phyloP scores from a whole-genome alignment of 805 yeast species.

The Wickerhamiella spandovensis region DNA sequence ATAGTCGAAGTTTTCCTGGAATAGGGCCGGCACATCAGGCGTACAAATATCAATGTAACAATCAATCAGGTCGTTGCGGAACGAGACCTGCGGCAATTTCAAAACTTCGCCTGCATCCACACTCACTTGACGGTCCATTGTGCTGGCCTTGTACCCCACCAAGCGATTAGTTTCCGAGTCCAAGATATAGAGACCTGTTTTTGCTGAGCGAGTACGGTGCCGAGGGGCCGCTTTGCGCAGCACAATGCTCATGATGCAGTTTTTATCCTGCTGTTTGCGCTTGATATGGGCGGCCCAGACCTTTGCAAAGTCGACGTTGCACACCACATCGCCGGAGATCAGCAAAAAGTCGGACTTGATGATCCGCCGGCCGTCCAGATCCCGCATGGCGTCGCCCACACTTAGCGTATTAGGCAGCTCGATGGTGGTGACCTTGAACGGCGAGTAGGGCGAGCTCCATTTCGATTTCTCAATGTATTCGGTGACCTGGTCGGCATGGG shows the following conservation, averaged over 20 bases:
- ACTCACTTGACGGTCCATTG: constrained; percentile 28
- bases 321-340: constrained; percentile 90
- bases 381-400: constrained; percentile 97
- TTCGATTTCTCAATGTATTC: constrained; percentile 49
- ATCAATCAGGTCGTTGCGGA: constrained; percentile 88
- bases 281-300: constrained; percentile 61
- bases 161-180: constrained; percentile 66
- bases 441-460: constrained; percentile 41
- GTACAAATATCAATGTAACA: constrained; percentile 94
- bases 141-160: constrained; percentile 60
- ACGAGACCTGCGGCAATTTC: constrained; percentile 53
- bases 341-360: constrained; percentile 82
- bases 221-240: constrained; percentile 69
- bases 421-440: constrained; percentile 68
- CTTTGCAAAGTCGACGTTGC: constrained; percentile 69
- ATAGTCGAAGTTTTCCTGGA: constrained; percentile 93
- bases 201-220: constrained; percentile 76
- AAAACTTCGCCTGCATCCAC: constrained; percentile 42
- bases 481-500: constrained; percentile 83
- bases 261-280: constrained; percentile 63
- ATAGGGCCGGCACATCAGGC: constrained; percentile 86
- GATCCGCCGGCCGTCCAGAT: constrained; percentile 78
- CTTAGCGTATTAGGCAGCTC: constrained; percentile 77
- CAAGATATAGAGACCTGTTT: constrained; percentile 58
- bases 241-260: constrained; percentile 91